Percentiles rank a stretch among this genome's conserved stretches.
Evolutionary conservation across 192 early-diverging fungal genomes (phyloP).

Genomic region (Hyaloraphidium curvatum): DNA sequence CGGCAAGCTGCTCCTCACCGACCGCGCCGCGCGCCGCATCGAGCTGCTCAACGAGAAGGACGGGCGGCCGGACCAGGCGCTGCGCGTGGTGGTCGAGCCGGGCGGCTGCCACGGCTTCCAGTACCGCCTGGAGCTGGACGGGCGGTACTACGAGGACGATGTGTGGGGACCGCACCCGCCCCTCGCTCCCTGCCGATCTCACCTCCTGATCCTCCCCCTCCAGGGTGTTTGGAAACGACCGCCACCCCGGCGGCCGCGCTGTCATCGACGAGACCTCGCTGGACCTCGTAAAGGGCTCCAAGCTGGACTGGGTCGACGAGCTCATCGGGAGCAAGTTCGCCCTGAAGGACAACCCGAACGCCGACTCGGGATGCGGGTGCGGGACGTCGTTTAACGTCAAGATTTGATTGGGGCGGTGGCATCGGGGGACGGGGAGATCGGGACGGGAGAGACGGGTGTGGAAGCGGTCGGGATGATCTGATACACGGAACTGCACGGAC

Average conservation of each 20-base stretch:
- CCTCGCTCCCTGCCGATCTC: neutral
- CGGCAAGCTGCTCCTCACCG: neutral
- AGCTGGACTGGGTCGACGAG: conserved; percentile 56
- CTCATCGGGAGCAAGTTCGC: conserved; percentile 63
- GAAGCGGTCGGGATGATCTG: no score
- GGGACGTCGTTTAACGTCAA: conserved; percentile 49
- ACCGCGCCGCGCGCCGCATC: neutral
- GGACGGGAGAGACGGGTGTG: no score
- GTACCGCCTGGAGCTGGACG: conserved; percentile 57
- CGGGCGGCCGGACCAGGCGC: conserved; percentile 21
- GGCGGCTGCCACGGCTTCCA: conserved; percentile 78
- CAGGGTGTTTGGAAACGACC: conserved; percentile 39
- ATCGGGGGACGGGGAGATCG: no score
- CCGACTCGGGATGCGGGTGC: conserved; percentile 47
- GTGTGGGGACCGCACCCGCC: conserved; percentile 19
- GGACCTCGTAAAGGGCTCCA: conserved; percentile 51
- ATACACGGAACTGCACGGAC: no score
- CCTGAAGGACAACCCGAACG: conserved; percentile 54
- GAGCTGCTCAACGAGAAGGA: conserved; percentile 18
- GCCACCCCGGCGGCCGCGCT: conserved; percentile 34
- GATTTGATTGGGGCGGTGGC: no score
- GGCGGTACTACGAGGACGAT: conserved; percentile 43
- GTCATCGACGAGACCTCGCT: conserved; percentile 53
- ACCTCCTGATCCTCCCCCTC: neutral
- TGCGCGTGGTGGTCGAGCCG: conserved; percentile 60